Evolutionary conservation across 768 basidiomycete genomes (phyloP).

Genomic region (Polyporus arcularius): DNA sequence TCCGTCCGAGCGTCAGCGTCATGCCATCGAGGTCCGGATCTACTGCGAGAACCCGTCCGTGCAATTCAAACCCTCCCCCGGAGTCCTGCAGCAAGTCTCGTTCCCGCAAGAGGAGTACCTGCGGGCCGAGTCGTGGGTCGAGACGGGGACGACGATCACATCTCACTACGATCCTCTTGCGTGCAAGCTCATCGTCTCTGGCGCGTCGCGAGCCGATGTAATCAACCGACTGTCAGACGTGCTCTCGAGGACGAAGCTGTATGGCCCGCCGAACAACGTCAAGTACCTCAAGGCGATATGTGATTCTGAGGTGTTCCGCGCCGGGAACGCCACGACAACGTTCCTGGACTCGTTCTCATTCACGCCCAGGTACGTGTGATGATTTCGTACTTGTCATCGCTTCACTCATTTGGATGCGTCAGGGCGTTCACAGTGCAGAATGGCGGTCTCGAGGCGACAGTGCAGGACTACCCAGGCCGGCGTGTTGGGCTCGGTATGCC

Average conservation of each 20-base stretch:
- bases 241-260: conserved; percentile 43
- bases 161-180: conserved; percentile 60
- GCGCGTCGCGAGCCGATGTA: conserved; percentile 45
- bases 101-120: conserved; percentile 49
- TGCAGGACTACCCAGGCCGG: conserved; percentile 62
- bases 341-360: conserved; percentile 50
- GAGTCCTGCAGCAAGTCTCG: conserved; percentile 58
- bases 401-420: background rate
- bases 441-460: conserved; percentile 55
- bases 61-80: conserved; percentile 59
- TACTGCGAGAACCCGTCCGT: conserved; percentile 66
- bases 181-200: conserved; percentile 60
- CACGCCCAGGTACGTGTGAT: conserved; percentile 39
- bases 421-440: conserved; percentile 56
- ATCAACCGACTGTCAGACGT: conserved; percentile 42
- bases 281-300: conserved; percentile 51
- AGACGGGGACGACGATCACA: conserved; percentile 50
- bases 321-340: conserved; percentile 48
- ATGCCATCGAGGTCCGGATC: conserved; percentile 58
- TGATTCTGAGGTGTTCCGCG: conserved; percentile 37
- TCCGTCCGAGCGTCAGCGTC: conserved; percentile 12
- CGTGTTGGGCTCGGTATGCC: conserved; percentile 59
- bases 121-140: conserved; percentile 59
- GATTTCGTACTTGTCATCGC: conserved; percentile 8
- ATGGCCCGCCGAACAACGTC: conserved; percentile 64